Evolutionary conservation across 2,329 filamentous ascomycete species (phyloP).

Genomic region (Diaporthe amygdali): DNA sequence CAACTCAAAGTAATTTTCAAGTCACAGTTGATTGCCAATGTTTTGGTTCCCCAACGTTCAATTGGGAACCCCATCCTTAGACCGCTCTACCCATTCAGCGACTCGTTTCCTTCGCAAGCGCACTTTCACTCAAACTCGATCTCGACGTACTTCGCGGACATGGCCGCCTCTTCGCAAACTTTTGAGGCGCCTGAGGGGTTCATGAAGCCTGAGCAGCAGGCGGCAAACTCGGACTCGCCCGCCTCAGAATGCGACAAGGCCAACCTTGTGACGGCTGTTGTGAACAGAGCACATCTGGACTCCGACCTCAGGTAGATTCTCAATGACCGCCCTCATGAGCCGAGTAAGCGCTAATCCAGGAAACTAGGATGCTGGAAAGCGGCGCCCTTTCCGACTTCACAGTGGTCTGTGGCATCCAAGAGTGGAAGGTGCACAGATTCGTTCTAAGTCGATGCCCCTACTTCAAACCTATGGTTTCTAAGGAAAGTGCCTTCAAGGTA

Average conservation of each 20-base stretch:
- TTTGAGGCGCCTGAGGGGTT: not conserved
- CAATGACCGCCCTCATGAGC: too few species aligned
- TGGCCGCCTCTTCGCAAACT: not conserved
- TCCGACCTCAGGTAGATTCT: not conserved
- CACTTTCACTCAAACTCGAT: not conserved
- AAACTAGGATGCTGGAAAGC: not conserved
- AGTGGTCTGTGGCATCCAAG: not conserved
- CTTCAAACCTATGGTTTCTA: not conserved
- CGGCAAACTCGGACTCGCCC: not conserved
- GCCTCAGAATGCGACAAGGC: not conserved
- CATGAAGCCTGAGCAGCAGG: not conserved
- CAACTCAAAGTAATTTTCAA: too few species aligned
- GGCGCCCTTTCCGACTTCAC: not conserved
- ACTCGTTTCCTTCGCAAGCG: not conserved
- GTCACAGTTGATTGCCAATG: too few species aligned
- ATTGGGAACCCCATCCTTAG: too few species aligned
- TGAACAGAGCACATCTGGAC: not conserved
- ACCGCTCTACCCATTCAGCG: too few species aligned
- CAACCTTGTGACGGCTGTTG: too few species aligned
- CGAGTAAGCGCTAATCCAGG: not conserved
- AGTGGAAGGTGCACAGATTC: not conserved
- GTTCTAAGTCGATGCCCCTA: not conserved
- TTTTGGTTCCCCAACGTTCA: too few species aligned
- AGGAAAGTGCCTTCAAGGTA: not conserved
- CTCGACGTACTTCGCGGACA: not conserved